phyloP scores from a whole-genome alignment of 495 filamentous ascomycete species.

The Talaromyces ruber region DNA sequence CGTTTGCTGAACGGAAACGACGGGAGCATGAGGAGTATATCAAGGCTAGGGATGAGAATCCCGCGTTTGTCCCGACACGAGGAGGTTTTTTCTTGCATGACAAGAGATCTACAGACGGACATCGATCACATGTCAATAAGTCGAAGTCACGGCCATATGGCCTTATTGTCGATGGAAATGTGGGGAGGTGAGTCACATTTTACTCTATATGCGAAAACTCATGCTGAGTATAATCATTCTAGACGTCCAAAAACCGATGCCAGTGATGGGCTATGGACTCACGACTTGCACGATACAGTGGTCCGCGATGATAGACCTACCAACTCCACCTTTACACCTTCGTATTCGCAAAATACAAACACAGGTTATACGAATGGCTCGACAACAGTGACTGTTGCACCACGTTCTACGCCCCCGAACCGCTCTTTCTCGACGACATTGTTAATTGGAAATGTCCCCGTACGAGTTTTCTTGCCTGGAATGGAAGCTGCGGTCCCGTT shows the following conservation, averaged over 20 bases:
- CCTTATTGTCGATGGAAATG: conserved; percentile 40
- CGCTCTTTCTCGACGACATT: conserved; percentile 59
- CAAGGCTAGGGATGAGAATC: conserved; percentile 80
- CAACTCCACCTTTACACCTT: conserved; percentile 15
- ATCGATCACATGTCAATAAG: conserved; percentile 29
- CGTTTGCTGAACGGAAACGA: conserved; percentile 57
- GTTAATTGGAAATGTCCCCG: conserved; percentile 68
- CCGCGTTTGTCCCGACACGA: conserved; percentile 88
- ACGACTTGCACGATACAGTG: conserved; percentile 90
- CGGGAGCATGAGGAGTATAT: conserved; percentile 86
- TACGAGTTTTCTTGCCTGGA: conserved; percentile 69
- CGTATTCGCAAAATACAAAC: conserved; percentile 9
- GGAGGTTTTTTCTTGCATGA: conserved; percentile 98
- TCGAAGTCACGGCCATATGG: conserved; percentile 36
- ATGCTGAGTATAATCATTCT: conserved; percentile 29
- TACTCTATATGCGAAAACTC: neutral
- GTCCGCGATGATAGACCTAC: conserved; percentile 35
- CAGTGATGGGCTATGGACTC: conserved; percentile 78
- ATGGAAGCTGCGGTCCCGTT: conserved; percentile 66
- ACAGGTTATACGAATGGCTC: conserved; percentile 16
- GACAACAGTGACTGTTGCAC: conserved; percentile 31
- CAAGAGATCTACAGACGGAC: conserved; percentile 61
- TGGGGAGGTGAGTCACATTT: conserved; percentile 24
- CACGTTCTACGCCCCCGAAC: conserved; percentile 47
- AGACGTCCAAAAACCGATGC: conserved; percentile 68